Percentiles rank a stretch among this genome's conserved stretches.
Conservation (phyloP, 306 rosid species). For the Cucurbita argyrosperma region DNA sequence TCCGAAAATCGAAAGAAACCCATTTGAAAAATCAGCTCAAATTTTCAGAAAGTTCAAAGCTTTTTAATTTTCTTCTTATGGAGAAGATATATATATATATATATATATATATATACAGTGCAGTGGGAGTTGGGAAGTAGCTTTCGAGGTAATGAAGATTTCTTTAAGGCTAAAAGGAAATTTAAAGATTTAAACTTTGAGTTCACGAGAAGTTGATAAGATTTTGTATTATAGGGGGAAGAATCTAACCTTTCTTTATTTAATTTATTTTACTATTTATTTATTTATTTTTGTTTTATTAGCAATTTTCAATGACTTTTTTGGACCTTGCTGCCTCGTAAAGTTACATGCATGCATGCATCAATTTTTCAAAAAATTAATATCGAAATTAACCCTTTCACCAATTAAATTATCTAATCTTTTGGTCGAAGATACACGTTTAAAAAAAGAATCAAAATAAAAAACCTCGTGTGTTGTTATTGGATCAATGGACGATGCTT, state of each 20-base stretch:
- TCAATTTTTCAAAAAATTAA: neutral
- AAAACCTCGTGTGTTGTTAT: no score
- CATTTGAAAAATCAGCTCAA: neutral
- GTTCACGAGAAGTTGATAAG: neutral
- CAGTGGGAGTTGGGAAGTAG: neutral
- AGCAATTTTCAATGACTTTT: neutral
- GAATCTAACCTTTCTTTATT: neutral
- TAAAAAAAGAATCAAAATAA: no score
- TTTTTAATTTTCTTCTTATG: neutral
- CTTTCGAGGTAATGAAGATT: neutral
- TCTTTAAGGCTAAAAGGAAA: neutral
- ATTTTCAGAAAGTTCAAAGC: neutral
- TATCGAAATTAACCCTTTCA: no score
- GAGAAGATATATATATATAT: no score
- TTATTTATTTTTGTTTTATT: neutral
- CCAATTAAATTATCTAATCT: no score
- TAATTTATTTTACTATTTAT: neutral
- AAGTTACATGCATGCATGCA: neutral
- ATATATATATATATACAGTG: neutral
- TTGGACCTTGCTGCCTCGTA: neutral
- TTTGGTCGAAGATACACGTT: no score
- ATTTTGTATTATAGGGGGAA: neutral
- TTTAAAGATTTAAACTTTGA: neutral
- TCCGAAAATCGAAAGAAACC: constrained; percentile 1
- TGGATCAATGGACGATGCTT: neutral